A percentile compares a stretch with the other conserved stretches of the same genome.
Conservation (phyloP, 2,329 filamentous ascomycete species). For the Ophiocordyceps camponoti-leonardi region DNA sequence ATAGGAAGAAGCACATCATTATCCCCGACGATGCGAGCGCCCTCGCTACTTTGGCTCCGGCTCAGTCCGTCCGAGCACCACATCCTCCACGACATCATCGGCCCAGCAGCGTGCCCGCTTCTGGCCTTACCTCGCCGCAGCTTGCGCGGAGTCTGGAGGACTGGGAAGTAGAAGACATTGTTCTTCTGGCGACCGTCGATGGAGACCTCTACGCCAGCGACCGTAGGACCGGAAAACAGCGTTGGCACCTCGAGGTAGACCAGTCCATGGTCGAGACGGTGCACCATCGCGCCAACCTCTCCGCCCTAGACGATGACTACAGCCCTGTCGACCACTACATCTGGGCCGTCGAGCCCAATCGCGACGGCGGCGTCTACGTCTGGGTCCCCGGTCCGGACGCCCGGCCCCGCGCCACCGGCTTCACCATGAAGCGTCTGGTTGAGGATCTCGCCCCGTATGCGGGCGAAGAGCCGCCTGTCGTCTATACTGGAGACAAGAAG, state of each 20-base stretch:
- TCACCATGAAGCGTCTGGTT: slow-evolving; percentile 76
- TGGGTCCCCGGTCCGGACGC: slow-evolving; percentile 50
- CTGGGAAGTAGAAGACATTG: slow-evolving; percentile 99
- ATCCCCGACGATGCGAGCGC: too few species aligned
- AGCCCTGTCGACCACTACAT: slow-evolving; percentile 66
- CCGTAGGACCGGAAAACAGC: slow-evolving; percentile 65
- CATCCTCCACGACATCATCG: slow-evolving; percentile 42
- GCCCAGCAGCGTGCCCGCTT: slow-evolving; percentile 38
- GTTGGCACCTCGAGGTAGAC: slow-evolving; percentile 73
- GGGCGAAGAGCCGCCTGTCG: slow-evolving; percentile 56
- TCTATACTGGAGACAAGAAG: slow-evolving; percentile 84
- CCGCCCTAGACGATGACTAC: slow-evolving; percentile 39
- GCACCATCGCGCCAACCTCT: slow-evolving; percentile 57
- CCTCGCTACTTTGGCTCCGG: slow-evolving; percentile 96
- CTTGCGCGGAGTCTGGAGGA: slow-evolving; percentile 95
- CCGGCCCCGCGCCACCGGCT: slow-evolving; percentile 47
- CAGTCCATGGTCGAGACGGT: slow-evolving; percentile 82
- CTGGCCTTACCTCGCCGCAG: slow-evolving; percentile 65
- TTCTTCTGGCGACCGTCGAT: slow-evolving; percentile 99
- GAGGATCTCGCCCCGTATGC: slow-evolving; percentile 66
- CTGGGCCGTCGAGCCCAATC: slow-evolving; percentile 88
- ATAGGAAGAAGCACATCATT: too few species aligned
- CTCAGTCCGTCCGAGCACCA: slow-evolving; percentile 88
- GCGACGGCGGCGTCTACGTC: slow-evolving; percentile 73
- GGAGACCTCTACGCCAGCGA: slow-evolving; percentile 87